Conservation (phyloP, 176 grass and related monocot species). For the Eleusine indica region DNA sequence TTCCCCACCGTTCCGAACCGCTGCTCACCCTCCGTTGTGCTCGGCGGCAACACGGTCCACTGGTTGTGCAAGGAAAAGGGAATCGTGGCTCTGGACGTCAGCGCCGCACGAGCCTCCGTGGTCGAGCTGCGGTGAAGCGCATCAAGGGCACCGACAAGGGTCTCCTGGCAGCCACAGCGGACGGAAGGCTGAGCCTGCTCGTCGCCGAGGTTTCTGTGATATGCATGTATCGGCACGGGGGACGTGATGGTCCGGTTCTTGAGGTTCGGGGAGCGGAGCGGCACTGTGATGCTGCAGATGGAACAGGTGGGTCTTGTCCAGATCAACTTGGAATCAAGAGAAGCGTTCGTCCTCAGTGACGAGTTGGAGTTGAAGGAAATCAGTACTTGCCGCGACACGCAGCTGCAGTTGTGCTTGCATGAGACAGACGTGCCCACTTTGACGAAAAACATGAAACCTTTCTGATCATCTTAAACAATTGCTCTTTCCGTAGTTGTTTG, state of each 20-base stretch:
- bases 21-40: not conserved
- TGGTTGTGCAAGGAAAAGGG: not conserved
- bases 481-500: no score
- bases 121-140: not conserved
- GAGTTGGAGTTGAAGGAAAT: not conserved
- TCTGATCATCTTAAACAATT: no score
- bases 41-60: not conserved
- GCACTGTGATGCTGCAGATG: slow-evolving; percentile 20
- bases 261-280: slow-evolving; percentile 26
- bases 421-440: slow-evolving; percentile 7
- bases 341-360: not conserved
- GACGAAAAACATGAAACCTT: not conserved
- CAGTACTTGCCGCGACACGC: no score
- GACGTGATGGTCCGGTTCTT: not conserved
- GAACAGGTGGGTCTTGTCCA: not conserved
- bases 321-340: not conserved
- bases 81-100: not conserved
- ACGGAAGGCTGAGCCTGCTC: slow-evolving; percentile 23
- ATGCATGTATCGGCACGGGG: slow-evolving; percentile 4
- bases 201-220: not conserved
- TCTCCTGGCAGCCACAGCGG: not conserved
- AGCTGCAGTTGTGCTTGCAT: slow-evolving; percentile 24
- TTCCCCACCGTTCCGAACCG: no score
- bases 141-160: not conserved
- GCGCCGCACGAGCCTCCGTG: not conserved